Evolutionary conservation across 2,329 filamentous ascomycete genomes (phyloP).

Genomic region (Cercospora nicotianae): DNA sequence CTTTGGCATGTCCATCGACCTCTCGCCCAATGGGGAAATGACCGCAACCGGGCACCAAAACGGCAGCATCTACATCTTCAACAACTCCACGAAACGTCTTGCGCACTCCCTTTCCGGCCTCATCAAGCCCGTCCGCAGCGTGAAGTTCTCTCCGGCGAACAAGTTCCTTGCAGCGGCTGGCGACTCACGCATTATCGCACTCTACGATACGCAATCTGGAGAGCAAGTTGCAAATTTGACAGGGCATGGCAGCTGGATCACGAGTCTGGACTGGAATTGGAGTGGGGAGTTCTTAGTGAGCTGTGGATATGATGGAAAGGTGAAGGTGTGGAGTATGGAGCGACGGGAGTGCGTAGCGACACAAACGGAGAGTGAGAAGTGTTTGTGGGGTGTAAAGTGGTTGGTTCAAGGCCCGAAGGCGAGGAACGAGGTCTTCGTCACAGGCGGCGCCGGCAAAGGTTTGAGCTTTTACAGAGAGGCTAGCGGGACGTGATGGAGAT

Average conservation of each 20-base stretch:
- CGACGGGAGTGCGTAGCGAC: slow-evolving; percentile 83
- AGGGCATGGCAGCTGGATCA: slow-evolving; percentile 83
- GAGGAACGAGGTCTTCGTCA: slow-evolving; percentile 70
- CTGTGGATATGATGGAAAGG: slow-evolving; percentile 83
- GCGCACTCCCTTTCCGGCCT: slow-evolving; percentile 87
- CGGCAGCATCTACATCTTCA: slow-evolving; percentile 90
- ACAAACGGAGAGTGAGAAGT: slow-evolving; percentile 82
- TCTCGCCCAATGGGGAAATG: slow-evolving; percentile 75
- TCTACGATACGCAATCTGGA: slow-evolving; percentile 90
- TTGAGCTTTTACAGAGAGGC: slow-evolving; percentile 84
- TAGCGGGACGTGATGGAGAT: slow-evolving; percentile 58
- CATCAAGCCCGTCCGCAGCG: slow-evolving; percentile 78
- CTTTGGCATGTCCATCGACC: slow-evolving; percentile 84
- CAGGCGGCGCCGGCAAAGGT: slow-evolving; percentile 72
- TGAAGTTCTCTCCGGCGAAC: slow-evolving; percentile 84
- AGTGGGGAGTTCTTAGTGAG: slow-evolving; percentile 89
- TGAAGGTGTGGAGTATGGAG: slow-evolving; percentile 93
- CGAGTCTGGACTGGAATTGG: slow-evolving; percentile 87
- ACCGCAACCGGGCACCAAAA: slow-evolving; percentile 93
- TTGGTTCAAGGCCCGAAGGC: slow-evolving; percentile 64
- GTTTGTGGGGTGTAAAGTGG: slow-evolving; percentile 81
- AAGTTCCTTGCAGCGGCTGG: slow-evolving; percentile 86
- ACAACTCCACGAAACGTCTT: slow-evolving; percentile 83
- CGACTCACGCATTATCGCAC: slow-evolving; percentile 80
- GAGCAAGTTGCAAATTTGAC: slow-evolving; percentile 86